Evolutionary conservation across 495 filamentous ascomycete species (phyloP), one percentile per base, ranked within the genome.

Genomic region (Aspergillus ellipticus): DNA sequence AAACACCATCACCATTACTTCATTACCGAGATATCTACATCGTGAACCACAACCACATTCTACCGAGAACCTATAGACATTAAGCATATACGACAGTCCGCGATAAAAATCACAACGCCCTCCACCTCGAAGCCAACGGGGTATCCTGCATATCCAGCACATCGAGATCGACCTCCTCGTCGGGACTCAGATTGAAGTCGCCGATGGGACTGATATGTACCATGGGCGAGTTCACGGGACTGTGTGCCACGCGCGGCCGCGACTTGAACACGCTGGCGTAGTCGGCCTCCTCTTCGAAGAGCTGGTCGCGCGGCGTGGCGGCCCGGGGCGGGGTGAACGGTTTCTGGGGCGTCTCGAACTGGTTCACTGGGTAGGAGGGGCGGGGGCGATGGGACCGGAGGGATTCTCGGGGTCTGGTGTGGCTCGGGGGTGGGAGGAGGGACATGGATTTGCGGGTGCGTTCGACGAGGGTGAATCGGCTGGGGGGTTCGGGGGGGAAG

Each of bases 211-310:
- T 64, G 6, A 76, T 48, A 69, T 78, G 75, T 13, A 78, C 75
- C 31, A 71, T 73, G 6, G 85, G 86, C 26, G 82, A 85, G 2
- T 79, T 74, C 3, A 84, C 68, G n/a, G 90, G 89, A 71, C 91
- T 95, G 6, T 77, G 78, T 51, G 85, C 87, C 52, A 96, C 79
- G 58, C 85, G 88, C 1, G 92, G 92, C 56, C 92, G 70, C 37
- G 89, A 90, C 71, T 85, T 91, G 71, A 96, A 96, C 1, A 96
- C 85, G 49, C 86, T 88, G 47, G 88, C 86, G 64, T 94, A 92
- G 60, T 89, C 88, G 15, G 85, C 85, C 49, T 86, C 82, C n/a
- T 83, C 81, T 29, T 79, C 73, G 49, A 89, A 83, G 31, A 89
- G 72, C 48, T 79, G 69, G 60, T 87, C 83, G 21, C 75, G 72